Percentiles rank a stretch among this genome's conserved stretches.
phyloP scores from a whole-genome alignment of 495 filamentous ascomycete genomes.

The Cercophora sp. region DNA sequence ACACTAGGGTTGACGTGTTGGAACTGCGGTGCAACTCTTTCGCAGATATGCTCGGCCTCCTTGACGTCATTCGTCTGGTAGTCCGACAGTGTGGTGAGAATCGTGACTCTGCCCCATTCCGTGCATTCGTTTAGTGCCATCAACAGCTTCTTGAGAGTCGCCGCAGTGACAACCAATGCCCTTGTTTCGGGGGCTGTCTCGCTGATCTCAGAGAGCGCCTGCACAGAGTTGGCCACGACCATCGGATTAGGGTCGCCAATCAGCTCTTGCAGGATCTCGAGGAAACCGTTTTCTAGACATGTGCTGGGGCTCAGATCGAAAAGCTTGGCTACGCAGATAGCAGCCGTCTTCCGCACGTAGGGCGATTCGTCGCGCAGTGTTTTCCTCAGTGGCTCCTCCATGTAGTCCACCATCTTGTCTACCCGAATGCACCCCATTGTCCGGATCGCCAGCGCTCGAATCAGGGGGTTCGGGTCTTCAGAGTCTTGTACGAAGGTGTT shows the following conservation, averaged over 20 bases:
- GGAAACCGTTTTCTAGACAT: constrained; percentile 94
- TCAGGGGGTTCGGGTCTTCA: constrained; percentile 95
- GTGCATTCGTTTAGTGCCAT: constrained; percentile 98
- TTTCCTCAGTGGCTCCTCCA: constrained; percentile 97
- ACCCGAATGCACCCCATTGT: constrained; percentile 99
- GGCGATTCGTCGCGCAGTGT: constrained; percentile 96
- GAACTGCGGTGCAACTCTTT: constrained; percentile 92
- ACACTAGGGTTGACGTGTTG: constrained; percentile 98
- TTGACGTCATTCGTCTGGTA: constrained; percentile 83
- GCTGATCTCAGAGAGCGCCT: constrained; percentile 84
- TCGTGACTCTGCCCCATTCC: constrained; percentile 97
- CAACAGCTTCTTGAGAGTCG: constrained; percentile 6
- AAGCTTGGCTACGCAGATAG: constrained; percentile 95
- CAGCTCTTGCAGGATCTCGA: constrained; percentile 93
- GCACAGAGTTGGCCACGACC: constrained; percentile 97
- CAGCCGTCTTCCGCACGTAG: constrained; percentile 97
- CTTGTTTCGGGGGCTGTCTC: constrained; percentile 87
- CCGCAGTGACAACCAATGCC: constrained; percentile 63
- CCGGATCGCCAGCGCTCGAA: constrained; percentile 89
- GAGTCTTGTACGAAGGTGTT: constrained; percentile 99
- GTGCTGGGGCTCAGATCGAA: constrained; percentile 89
- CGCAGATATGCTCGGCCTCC: constrained; percentile 98
- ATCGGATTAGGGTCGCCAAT: constrained; percentile 98
- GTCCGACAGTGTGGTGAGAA: constrained; percentile 83
- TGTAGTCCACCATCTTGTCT: constrained; percentile 99